These are phyloP conservation scores for Cercospora sesami DNA, from an alignment of 2,329 filamentous ascomycete genomes.

Conservation along the genomic window DNA sequence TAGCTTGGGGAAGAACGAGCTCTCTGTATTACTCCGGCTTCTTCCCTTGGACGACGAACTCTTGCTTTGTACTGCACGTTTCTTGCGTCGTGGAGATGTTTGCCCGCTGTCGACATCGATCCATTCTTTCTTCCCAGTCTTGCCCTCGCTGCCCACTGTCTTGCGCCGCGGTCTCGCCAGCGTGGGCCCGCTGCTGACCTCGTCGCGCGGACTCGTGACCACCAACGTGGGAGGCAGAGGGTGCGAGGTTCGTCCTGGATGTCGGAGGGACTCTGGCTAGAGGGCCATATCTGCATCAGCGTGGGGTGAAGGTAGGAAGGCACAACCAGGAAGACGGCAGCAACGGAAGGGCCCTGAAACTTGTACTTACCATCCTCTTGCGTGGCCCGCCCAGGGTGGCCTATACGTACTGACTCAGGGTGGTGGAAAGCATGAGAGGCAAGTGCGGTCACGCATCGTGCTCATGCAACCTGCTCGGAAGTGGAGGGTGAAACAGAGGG, in stretches of 20 bases:
- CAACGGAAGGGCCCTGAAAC: not conserved
- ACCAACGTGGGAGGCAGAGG: conserved; percentile 30
- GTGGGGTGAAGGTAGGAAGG: conserved; percentile 10
- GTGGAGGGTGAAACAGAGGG: conserved; percentile 19
- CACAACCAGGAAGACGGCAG: conserved; percentile 1
- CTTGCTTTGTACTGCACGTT: conserved; percentile 16
- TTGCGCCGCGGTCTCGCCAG: conserved; percentile 30
- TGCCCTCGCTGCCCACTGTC: conserved; percentile 23
- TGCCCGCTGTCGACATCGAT: conserved; percentile 30
- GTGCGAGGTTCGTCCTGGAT: conserved; percentile 22
- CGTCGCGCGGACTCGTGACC: conserved; percentile 30
- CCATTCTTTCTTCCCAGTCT: conserved; percentile 31
- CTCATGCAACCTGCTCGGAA: conserved; percentile 23
- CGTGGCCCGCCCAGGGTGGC: conserved; percentile 17
- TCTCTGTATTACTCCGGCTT: conserved; percentile 24
- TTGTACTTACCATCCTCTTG: conserved; percentile 32
- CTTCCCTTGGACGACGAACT: conserved; percentile 19
- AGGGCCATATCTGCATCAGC: conserved; percentile 28
- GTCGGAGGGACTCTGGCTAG: conserved; percentile 23
- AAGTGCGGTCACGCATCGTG: conserved; percentile 26
- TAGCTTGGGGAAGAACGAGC: conserved; percentile 43
- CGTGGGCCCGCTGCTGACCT: conserved; percentile 16
- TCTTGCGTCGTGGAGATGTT: conserved; percentile 21
- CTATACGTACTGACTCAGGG: conserved; percentile 26
- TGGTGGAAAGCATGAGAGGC: conserved; percentile 25